These are phyloP conservation scores for Suillus tomentosus DNA, from an alignment of 768 basidiomycete genomes.

Conservation along the genomic window DNA sequence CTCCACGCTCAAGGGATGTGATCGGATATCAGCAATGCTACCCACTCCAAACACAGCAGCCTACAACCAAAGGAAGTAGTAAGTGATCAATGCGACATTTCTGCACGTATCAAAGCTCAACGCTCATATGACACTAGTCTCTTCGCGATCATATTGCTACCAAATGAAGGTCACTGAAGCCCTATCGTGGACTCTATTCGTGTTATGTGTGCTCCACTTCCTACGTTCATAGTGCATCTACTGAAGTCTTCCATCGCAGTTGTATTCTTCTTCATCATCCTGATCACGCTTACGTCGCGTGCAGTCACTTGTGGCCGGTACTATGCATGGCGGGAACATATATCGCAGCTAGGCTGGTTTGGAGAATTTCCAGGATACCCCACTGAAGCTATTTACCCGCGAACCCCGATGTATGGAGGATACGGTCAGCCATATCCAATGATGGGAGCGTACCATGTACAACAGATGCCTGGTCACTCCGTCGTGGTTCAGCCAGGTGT, in stretches of 20 bases:
- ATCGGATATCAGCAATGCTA: constrained; percentile 68
- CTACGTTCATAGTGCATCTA: not conserved
- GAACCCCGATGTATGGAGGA: constrained; percentile 35
- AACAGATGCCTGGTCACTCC: constrained; percentile 59
- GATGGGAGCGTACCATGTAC: constrained; percentile 40
- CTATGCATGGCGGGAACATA: constrained; percentile 38
- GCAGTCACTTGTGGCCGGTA: constrained; percentile 36
- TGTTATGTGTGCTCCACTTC: constrained; percentile 40
- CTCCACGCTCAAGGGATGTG: constrained; percentile 54
- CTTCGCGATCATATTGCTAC: constrained; percentile 61
- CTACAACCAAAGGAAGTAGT: constrained; percentile 61
- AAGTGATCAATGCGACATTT: constrained; percentile 23
- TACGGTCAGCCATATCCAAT: constrained; percentile 27
- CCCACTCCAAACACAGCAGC: constrained; percentile 42
- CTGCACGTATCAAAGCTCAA: constrained; percentile 1
- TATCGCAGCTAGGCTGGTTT: constrained; percentile 74
- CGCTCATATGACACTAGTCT: constrained; percentile 43
- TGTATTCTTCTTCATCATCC: constrained; percentile 51
- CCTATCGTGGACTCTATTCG: constrained; percentile 76
- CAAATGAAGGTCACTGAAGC: constrained; percentile 81
- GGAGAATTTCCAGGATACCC: constrained; percentile 67
- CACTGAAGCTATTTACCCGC: constrained; percentile 26
- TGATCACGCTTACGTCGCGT: constrained; percentile 54
- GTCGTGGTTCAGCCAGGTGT: constrained; percentile 68
- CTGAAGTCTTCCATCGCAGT: constrained; percentile 31